Conservation (phyloP, 352 stramenopile genomes). For the Elongisporangium prolatum region DNA sequence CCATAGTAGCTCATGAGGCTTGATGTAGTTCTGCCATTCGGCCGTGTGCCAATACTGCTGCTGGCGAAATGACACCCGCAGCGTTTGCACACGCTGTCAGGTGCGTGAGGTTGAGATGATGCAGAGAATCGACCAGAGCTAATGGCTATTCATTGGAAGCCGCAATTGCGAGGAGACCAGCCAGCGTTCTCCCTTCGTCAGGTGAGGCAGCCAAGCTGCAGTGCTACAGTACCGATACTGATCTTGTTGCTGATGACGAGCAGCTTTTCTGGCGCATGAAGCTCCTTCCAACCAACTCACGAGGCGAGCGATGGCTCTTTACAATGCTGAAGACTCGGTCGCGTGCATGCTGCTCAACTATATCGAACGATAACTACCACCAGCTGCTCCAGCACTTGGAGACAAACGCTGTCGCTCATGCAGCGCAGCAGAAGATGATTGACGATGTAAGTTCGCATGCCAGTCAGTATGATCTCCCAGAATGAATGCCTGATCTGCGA, state of each 20-base stretch:
- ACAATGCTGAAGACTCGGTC: slow-evolving; percentile 31
- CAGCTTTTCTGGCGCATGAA: slow-evolving; percentile 45
- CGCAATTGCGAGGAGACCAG: slow-evolving; percentile 28
- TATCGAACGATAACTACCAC: slow-evolving; percentile 29
- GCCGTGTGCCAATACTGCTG: slow-evolving; percentile 41
- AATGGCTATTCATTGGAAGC: slow-evolving; percentile 6
- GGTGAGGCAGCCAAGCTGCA: not conserved
- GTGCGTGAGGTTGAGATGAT: slow-evolving; percentile 2
- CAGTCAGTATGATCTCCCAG: not conserved
- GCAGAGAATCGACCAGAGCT: not conserved
- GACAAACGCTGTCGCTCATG: slow-evolving; percentile 9
- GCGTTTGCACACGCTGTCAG: slow-evolving; percentile 37
- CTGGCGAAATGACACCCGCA: slow-evolving; percentile 20
- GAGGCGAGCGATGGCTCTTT: slow-evolving; percentile 48
- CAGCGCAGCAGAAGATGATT: slow-evolving; percentile 34
- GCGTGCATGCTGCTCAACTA: slow-evolving; percentile 17
- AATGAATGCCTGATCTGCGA: not conserved
- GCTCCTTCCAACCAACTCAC: slow-evolving; percentile 37
- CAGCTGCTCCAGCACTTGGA: slow-evolving; percentile 21
- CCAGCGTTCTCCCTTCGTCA: slow-evolving; percentile 34
- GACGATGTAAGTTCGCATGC: slow-evolving; percentile 16
- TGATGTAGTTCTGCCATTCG: slow-evolving; percentile 28
- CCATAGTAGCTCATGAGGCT: not conserved
- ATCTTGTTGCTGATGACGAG: no score
- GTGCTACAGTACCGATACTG: not conserved